phyloP scores from a whole-genome alignment of 2,329 filamentous ascomycete species.

The Talaromyces marneffei region DNA sequence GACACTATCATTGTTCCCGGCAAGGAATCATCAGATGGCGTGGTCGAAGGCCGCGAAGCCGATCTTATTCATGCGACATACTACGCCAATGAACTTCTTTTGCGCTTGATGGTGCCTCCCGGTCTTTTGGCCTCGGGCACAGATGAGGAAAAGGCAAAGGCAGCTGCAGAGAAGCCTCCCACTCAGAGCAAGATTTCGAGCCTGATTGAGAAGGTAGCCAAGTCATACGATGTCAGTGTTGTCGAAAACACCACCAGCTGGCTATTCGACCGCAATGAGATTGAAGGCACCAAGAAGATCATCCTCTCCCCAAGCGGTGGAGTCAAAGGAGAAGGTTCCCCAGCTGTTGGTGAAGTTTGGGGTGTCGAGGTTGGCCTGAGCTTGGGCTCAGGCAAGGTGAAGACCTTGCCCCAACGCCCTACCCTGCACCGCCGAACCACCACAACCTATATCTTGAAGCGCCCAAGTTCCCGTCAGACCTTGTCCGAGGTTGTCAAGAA shows the following conservation, averaged over 20 bases:
- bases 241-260: constrained; percentile 98
- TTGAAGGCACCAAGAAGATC: constrained; percentile 97
- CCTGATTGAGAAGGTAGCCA: constrained; percentile 84
- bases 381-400: constrained; percentile 88
- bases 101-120: constrained; percentile 87
- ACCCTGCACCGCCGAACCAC: constrained; percentile 90
- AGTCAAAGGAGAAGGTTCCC: constrained; percentile 80
- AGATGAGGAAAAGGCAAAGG: constrained; percentile 94
- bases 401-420: constrained; percentile 77
- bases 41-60: constrained; percentile 69
- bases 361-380: constrained; percentile 94
- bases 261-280: constrained; percentile 94
- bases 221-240: constrained; percentile 83
- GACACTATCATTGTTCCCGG: constrained; percentile 74
- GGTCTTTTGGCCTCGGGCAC: constrained; percentile 74
- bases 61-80: constrained; percentile 86
- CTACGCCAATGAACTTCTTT: constrained; percentile 91
- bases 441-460: constrained; percentile 88
- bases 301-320: constrained; percentile 76
- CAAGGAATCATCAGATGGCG: constrained; percentile 56
- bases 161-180: constrained; percentile 71
- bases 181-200: constrained; percentile 81
- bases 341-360: constrained; percentile 92
- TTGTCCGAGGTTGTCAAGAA: constrained; percentile 94
- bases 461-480: constrained; percentile 84